A percentile compares a stretch with the other conserved stretches of the same genome.
These are phyloP conservation scores for Laetiporus sulphureus DNA, from an alignment of 1,284 basidiomycete species.

Conservation along the genomic window DNA sequence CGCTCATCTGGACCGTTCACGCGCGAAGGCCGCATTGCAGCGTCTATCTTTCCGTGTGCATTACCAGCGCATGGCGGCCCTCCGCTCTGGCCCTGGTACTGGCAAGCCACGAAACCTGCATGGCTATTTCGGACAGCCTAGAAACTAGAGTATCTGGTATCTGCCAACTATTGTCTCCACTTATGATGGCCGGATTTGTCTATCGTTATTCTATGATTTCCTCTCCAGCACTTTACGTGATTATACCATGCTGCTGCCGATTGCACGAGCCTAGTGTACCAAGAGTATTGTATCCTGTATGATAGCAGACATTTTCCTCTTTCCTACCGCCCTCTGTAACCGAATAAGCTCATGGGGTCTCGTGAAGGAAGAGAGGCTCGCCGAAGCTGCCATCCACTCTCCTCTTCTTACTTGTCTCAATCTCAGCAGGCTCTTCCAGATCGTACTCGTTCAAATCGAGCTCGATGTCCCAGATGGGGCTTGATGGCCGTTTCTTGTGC, in stretches of 20 bases:
- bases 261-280: no score
- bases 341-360: background rate
- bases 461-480: constrained; percentile 50
- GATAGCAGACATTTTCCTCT: no score
- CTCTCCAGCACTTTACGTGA: no score
- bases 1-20: constrained; percentile 64
- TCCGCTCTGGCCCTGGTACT: constrained; percentile 11
- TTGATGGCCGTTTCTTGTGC: constrained; percentile 21
- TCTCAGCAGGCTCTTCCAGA: no score
- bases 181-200: no score
- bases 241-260: no score
- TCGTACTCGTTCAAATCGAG: constrained; percentile 39
- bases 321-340: no score
- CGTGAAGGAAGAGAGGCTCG: constrained; percentile 5
- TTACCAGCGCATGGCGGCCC: constrained; percentile 44
- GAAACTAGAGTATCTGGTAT: no score
- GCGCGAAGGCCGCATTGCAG: constrained; percentile 59
- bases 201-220: no score
- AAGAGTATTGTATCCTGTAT: no score
- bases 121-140: constrained; percentile 8
- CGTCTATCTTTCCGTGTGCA: constrained; percentile 53
- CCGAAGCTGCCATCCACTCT: constrained; percentile 12
- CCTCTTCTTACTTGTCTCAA: constrained; percentile 1
- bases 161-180: no score
- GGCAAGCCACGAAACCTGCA: constrained; percentile 13